Percentiles rank a stretch among this genome's conserved stretches.
Conservation (phyloP, 495 filamentous ascomycete genomes). For the Terfezia claveryi region DNA sequence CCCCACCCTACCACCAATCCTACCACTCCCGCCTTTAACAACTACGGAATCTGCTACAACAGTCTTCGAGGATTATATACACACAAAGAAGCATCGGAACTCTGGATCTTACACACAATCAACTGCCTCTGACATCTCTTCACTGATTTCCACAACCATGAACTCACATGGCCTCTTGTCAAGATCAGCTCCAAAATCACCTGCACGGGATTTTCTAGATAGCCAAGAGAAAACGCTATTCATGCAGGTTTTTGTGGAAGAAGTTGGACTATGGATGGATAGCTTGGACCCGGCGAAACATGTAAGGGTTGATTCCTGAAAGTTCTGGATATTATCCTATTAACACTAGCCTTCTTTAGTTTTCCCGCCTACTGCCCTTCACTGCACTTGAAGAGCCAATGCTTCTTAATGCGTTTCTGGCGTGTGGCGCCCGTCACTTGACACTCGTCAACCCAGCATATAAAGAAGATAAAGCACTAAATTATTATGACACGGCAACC, state of each 20-base stretch:
- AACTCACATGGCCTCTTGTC: slow-evolving; percentile 21
- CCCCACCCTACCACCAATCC: slow-evolving; percentile 15
- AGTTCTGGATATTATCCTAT: neutral
- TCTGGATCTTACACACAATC: slow-evolving; percentile 8
- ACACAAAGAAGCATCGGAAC: neutral
- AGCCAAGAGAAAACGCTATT: slow-evolving; percentile 56
- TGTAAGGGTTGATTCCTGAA: slow-evolving; percentile 24
- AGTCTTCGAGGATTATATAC: neutral
- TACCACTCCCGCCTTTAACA: slow-evolving; percentile 11
- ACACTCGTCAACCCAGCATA: slow-evolving; percentile 47
- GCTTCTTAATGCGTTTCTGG: slow-evolving; percentile 76
- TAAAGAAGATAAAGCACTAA: slow-evolving; percentile 50
- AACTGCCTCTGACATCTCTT: slow-evolving; percentile 3
- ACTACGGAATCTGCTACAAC: neutral
- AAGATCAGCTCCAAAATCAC: slow-evolving; percentile 24
- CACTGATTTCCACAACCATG: slow-evolving; percentile 10
- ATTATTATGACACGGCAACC: slow-evolving; percentile 68
- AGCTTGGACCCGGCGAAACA: slow-evolving; percentile 70
- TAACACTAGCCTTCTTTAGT: slow-evolving; percentile 23
- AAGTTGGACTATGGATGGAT: slow-evolving; percentile 90
- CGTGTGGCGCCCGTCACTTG: slow-evolving; percentile 70
- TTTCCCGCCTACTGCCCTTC: slow-evolving; percentile 60
- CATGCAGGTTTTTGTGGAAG: slow-evolving; percentile 79
- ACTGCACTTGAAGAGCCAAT: slow-evolving; percentile 65
- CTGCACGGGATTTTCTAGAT: slow-evolving; percentile 36